A percentile compares a stretch with the other conserved stretches of the same genome.
These are phyloP conservation scores for Pachyrhizus erosus DNA, from an alignment of 306 rosid species.

Conservation along the genomic window DNA sequence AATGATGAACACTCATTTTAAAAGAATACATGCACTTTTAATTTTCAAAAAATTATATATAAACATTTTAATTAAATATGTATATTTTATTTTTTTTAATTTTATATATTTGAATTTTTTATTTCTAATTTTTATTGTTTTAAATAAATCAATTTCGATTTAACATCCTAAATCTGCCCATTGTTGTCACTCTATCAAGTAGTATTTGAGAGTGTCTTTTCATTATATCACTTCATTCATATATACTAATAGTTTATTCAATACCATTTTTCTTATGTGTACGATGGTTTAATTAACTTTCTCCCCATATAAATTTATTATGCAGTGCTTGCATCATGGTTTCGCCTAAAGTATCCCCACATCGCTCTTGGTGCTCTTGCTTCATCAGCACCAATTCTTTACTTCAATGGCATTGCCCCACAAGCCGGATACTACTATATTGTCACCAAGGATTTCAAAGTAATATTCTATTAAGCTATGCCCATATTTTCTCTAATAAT, in stretches of 20 bases:
- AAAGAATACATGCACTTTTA: no score
- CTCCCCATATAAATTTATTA: not conserved
- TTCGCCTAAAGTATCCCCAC: constrained; percentile 69
- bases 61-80: no score
- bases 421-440: constrained; percentile 51
- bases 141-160: no score
- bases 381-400: constrained; percentile 71
- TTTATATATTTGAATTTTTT: no score
- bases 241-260: not conserved
- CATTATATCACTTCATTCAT: no score
- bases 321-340: constrained; percentile 73
- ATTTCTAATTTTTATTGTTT: no score
- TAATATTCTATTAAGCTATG: constrained; percentile 37
- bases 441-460: constrained; percentile 55
- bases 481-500: not conserved
- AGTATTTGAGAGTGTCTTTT: no score
- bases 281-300: not conserved
- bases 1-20: no score
- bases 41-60: no score
- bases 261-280: not conserved
- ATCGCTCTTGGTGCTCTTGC: constrained; percentile 66
- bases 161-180: no score
- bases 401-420: constrained; percentile 54
- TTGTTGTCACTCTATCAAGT: no score
- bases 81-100: no score